A percentile compares a stretch with the other conserved stretches of the same genome.
These are phyloP conservation scores for Calamus simplicifolius DNA, from an alignment of 176 grass and related monocot species.

Conservation along the genomic window DNA sequence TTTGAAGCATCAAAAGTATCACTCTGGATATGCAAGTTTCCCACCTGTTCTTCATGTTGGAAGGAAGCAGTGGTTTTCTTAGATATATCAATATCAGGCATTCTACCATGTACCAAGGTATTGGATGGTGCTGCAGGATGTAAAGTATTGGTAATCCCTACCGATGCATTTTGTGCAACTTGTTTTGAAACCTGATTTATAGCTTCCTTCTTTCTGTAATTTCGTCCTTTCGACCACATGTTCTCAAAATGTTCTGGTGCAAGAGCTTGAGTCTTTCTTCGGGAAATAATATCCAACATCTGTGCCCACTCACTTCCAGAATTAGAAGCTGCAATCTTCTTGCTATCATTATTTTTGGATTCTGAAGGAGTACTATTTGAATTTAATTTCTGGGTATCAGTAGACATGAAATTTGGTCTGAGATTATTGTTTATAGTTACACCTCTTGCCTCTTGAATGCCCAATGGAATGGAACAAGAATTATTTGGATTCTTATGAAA, in stretches of 20 bases:
- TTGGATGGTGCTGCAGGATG: conserved; percentile 16
- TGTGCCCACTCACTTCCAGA: conserved; percentile 32
- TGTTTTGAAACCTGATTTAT: conserved; percentile 25
- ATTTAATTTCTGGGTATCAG: not conserved
- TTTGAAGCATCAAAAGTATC: conserved; percentile 33
- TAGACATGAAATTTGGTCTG: conserved; percentile 14
- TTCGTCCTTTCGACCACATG: conserved; percentile 91
- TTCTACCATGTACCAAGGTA: conserved; percentile 16
- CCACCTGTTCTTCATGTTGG: conserved; percentile 13
- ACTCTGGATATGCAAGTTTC: conserved; percentile 18
- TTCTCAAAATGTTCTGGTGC: conserved; percentile 91
- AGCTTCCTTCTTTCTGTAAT: conserved; percentile 62
- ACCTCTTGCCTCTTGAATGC: conserved; percentile 22
- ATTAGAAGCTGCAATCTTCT: conserved; percentile 15
- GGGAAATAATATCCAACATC: conserved; percentile 45
- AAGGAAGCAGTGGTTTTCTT: not conserved
- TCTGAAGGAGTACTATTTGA: conserved; percentile 17
- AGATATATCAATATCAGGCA: not conserved
- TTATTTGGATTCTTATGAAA: not conserved
- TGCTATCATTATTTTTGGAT: conserved; percentile 27
- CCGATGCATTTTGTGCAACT: conserved; percentile 21
- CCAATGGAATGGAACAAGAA: not conserved
- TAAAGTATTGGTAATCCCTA: conserved; percentile 11
- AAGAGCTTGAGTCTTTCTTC: conserved; percentile 44
- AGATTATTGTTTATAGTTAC: conserved; percentile 16